Base-by-base conservation (phyloP, 1,139 yeast species). In the Nematodospora anomalae region DNA sequence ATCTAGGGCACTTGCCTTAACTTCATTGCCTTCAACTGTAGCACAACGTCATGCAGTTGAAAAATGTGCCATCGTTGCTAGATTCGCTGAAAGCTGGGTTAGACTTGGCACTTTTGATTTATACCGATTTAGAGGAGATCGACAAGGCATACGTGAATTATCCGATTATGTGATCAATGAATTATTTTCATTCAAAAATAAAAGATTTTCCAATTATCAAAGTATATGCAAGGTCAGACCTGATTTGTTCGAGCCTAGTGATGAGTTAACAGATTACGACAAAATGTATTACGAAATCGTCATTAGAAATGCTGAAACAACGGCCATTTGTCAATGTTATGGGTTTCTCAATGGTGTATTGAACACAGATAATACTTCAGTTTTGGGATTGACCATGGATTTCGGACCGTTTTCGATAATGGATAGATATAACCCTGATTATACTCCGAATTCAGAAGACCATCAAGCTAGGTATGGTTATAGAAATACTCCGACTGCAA, bases 321-420 rank as follows among this genome's bases (percentile, higher is more conserved):
- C 88, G 1, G 96, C 96, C 1, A 69, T 76, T 47, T 87, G 96
- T 88, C 97, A 92, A 57, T 75, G 83, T 1, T 90, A 89, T 58
- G 97, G 97, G 3, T 89, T 90, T 53, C 63, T 90, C 51, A 92
- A 92, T 53, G 98, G 98, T 5, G 98, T 92, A 2, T 67, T 92
- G 42, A 92, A 92, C 55, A 90, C 97, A 0, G 98, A 92, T 55
- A 92, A 92, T 55, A 88, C 96, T 0, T 87, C 96, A 0, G 71
- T 92, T 6, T 55, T 83, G 30, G 98, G 98, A 0, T 66, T 90
- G 11, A 79, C 96, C 0, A 78, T 92, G 62, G 98, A 92, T 59
- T 92, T 83, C 57, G 98, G 98, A 3, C 98, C 98, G 1, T 92
- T 87, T 63, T 85, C 95, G 16, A 85, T 89, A 38, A 71, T 85